Conservation (phyloP, 177 flowering plant species). For the Vitis hybrid region DNA sequence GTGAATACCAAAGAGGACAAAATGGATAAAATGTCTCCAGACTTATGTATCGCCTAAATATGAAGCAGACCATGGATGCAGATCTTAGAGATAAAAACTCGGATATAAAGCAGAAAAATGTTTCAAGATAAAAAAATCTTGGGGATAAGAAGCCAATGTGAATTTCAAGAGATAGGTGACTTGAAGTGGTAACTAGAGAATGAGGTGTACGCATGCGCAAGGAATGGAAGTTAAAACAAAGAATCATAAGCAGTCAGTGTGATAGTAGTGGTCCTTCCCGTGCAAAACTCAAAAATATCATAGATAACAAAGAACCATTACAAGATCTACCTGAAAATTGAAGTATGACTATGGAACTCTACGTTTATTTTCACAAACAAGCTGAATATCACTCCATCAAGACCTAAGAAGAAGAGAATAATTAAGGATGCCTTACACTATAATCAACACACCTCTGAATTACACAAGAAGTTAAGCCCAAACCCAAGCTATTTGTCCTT, state of each 20-base stretch:
- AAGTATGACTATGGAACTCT: slow-evolving; percentile 20
- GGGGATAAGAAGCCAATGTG: not conserved
- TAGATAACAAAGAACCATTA: not conserved
- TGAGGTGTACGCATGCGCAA: too few relatives aligned
- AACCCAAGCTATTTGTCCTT: slow-evolving; percentile 26
- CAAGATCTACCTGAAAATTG: slow-evolving; percentile 11
- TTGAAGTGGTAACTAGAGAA: too few relatives aligned
- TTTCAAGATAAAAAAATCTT: not conserved
- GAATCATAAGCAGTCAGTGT: too few relatives aligned
- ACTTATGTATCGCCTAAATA: not conserved
- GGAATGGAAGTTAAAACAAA: too few relatives aligned
- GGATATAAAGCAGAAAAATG: not conserved
- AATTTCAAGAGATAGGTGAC: not conserved
- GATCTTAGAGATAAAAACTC: not conserved
- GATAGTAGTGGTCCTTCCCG: too few relatives aligned
- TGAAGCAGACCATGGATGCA: not conserved
- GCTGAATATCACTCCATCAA: slow-evolving; percentile 27
- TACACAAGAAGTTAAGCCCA: slow-evolving; percentile 25
- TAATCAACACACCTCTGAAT: slow-evolving; percentile 37
- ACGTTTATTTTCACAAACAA: slow-evolving; percentile 31
- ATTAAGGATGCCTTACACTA: slow-evolving; percentile 29
- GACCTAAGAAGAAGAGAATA: slow-evolving; percentile 26
- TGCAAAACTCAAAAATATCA: too few relatives aligned
- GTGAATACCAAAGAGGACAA: not conserved
- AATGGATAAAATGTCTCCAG: not conserved